Evolutionary conservation across 495 filamentous ascomycete species (phyloP), one percentile per base, ranked within the genome.

Genomic region (Pseudevernia furfuracea): DNA sequence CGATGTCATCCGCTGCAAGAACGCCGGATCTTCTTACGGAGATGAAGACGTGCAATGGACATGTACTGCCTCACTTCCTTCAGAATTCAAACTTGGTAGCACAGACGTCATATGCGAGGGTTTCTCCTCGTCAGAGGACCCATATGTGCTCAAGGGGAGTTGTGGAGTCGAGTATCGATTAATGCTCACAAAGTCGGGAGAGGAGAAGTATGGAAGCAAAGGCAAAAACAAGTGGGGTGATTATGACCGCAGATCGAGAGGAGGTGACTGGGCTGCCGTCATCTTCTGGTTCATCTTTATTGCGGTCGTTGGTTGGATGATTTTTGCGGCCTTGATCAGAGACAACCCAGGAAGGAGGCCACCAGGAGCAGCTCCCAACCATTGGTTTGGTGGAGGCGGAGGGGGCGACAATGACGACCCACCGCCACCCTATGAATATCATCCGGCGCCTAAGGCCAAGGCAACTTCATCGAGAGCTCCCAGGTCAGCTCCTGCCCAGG

Each of bases 41-140:
- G 71, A 78, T 32, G 82, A 89, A 71, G 85, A 92, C 75, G 78
- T 96, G 43, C 84, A 93, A 73, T 98, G 94, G 94, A 87, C 89
- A 0, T 98, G 94, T 75, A 85, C 84, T 2, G 90, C 94, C 0
- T 77, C 81, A 5, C 76, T 97, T 1, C 94, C 94, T 0, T 71
- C 81, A 0, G 89, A 95, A 69, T 89, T 98, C 72, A 94, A 94
- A 72, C 83, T 97, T 17, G 94, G 92, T 43, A 78, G 82, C 34
- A 97, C 94, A 4, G 93, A 98, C 62, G 94, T 98, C 15, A 79
- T 90, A 5, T 98, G 94, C 73, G 94, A 98, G 71, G 94, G 94
- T 12, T 97, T 96, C 74, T 78, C 82, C 23, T 75, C 72, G 15
- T 75, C 88, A 0, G 83, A 91, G 25, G 94, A 98, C 71, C 81